These are phyloP conservation scores for Eucalyptus dawsonii DNA, from an alignment of 345 rosid species.

Conservation along the genomic window DNA sequence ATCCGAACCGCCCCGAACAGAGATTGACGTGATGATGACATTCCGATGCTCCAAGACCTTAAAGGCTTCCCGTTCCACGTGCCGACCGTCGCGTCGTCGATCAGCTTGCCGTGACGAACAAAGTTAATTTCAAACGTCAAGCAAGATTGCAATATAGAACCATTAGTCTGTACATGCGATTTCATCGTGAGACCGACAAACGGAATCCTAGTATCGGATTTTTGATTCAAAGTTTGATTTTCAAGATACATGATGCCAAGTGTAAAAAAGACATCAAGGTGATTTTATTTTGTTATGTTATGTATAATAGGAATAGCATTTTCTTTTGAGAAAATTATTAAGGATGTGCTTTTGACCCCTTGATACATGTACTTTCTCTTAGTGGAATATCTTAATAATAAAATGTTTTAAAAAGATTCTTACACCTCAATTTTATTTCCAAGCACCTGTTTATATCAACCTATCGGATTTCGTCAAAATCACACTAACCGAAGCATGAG, in stretches of 20 bases:
- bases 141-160: not conserved
- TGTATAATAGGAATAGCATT: not conserved
- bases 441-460: not conserved
- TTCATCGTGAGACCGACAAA: not conserved
- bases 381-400: not conserved
- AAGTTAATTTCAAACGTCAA: not conserved
- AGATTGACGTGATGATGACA: not conserved
- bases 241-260: not conserved
- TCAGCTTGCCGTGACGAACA: not conserved
- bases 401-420: not conserved
- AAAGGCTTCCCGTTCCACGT: not conserved
- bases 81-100: not conserved
- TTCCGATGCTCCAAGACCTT: not conserved
- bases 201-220: not conserved
- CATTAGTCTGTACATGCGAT: not conserved
- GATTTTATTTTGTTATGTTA: not conserved
- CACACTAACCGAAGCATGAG: not conserved
- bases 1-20: not conserved
- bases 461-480: not conserved
- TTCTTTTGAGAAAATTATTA: not conserved
- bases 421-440: not conserved
- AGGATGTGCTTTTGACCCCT: not conserved
- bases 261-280: not conserved
- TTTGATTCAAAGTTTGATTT: not conserved
- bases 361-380: not conserved